phyloP scores from a whole-genome alignment of 2,329 filamentous ascomycete species.

The Geosmithia flava region DNA sequence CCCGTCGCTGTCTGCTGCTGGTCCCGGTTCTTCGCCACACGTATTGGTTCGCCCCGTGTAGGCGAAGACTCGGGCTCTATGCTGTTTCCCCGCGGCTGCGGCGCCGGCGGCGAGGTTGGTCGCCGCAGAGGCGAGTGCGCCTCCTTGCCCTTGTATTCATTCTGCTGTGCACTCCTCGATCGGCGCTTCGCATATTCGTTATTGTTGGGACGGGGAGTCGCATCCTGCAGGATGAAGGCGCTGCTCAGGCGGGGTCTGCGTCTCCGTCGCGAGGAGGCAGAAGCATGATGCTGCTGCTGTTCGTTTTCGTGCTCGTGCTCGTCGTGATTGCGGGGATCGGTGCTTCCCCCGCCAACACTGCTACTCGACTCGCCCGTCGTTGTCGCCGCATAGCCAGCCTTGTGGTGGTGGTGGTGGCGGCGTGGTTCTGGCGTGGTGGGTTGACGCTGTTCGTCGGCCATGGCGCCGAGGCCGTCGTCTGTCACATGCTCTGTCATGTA shows the following conservation, averaged over 20 bases:
- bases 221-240: background rate
- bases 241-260: constrained; percentile 5
- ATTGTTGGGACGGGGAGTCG: background rate
- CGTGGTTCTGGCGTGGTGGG: background rate
- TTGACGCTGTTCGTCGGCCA: constrained; percentile 1
- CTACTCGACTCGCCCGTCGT: constrained; percentile 32
- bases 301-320: background rate
- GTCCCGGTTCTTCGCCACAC: background rate
- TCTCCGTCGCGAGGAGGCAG: background rate
- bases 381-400: constrained; percentile 23
- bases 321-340: background rate
- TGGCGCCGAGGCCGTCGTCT: background rate
- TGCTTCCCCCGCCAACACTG: background rate
- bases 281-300: background rate
- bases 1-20: background rate
- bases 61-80: too few species aligned
- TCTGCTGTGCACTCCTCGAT: background rate
- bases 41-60: background rate
- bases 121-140: background rate
- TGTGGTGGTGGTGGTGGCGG: background rate
- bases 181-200: background rate
- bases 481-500: constrained; percentile 2
- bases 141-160: background rate
- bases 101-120: too few species aligned
- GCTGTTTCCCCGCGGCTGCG: background rate